Conservation (phyloP, 2,329 filamentous ascomycete species). For the Pyrenophora tritici-repentis region DNA sequence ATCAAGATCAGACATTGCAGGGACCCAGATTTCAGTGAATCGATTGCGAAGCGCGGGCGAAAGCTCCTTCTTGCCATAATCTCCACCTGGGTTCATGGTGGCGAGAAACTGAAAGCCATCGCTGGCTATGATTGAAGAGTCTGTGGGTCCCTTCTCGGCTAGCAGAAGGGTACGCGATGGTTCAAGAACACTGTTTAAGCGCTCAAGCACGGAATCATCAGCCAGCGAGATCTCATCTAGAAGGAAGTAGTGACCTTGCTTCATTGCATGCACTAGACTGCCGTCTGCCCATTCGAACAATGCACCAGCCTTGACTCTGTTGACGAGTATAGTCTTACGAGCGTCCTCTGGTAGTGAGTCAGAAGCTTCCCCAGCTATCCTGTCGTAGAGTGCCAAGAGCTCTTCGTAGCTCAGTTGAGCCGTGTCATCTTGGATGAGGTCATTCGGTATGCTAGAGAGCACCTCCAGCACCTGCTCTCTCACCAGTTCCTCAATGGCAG, state of each 20-base stretch:
- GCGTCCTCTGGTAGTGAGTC: conserved; percentile 53
- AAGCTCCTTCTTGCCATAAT: conserved; percentile 97
- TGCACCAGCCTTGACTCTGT: conserved; percentile 71
- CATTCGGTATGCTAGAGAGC: conserved; percentile 21
- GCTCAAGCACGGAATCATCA: conserved; percentile 94
- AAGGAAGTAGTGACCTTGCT: conserved; percentile 84
- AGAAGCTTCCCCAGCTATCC: conserved; percentile 53
- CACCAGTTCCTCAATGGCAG: conserved; percentile 70
- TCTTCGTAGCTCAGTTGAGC: conserved; percentile 42
- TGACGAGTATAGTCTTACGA: conserved; percentile 49
- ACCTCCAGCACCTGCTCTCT: conserved; percentile 62
- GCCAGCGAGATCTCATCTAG: conserved; percentile 97
- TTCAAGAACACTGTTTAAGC: conserved; percentile 95
- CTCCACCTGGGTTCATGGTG: conserved; percentile 98
- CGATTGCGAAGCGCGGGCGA: conserved; percentile 94
- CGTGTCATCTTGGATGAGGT: conserved; percentile 13
- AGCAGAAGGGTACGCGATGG: conserved; percentile 82
- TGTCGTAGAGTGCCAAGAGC: conserved; percentile 64
- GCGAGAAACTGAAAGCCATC: conserved; percentile 93
- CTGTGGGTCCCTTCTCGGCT: conserved; percentile 87
- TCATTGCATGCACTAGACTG: conserved; percentile 92
- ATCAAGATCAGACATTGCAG: conserved; percentile 78
- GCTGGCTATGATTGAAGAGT: conserved; percentile 76
- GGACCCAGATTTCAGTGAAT: conserved; percentile 99
- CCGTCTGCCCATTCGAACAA: conserved; percentile 97